phyloP scores from a whole-genome alignment of 1,284 basidiomycete species.

The Cryptococcus wingfieldii region DNA sequence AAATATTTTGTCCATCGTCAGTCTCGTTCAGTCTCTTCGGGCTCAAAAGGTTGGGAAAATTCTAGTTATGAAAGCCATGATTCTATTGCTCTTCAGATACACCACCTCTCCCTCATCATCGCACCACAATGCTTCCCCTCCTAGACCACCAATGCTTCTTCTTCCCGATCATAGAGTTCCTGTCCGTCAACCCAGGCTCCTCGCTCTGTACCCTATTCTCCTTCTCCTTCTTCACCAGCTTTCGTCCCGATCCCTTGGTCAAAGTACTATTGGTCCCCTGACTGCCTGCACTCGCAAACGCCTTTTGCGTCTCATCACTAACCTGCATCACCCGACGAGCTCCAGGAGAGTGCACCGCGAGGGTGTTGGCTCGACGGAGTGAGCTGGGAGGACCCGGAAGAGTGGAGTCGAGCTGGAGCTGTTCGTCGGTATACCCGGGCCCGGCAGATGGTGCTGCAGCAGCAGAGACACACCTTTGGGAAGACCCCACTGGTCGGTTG shows the following conservation, averaged over 20 bases:
- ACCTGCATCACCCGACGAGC: background rate
- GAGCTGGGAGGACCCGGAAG: background rate
- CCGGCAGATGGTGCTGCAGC: background rate
- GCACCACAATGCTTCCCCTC: background rate
- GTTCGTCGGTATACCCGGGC: background rate
- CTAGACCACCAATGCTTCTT: constrained; percentile 20
- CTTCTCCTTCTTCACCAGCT: background rate
- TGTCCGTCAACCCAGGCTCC: no score
- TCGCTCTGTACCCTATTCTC: background rate
- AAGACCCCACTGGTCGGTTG: background rate
- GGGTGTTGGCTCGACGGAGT: background rate
- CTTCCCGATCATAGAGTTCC: background rate
- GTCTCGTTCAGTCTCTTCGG: background rate
- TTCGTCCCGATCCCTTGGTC: background rate
- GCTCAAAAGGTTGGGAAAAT: background rate
- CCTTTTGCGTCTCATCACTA: background rate
- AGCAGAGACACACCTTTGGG: background rate
- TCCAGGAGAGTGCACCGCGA: background rate
- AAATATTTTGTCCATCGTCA: background rate
- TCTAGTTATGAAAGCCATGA: background rate
- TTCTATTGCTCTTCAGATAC: background rate
- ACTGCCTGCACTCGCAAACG: background rate
- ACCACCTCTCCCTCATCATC: background rate
- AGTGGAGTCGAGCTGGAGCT: background rate
- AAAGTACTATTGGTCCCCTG: background rate